phyloP scores from a whole-genome alignment of 441 rosid genomes.

The Hypseocharis bilobata region DNA sequence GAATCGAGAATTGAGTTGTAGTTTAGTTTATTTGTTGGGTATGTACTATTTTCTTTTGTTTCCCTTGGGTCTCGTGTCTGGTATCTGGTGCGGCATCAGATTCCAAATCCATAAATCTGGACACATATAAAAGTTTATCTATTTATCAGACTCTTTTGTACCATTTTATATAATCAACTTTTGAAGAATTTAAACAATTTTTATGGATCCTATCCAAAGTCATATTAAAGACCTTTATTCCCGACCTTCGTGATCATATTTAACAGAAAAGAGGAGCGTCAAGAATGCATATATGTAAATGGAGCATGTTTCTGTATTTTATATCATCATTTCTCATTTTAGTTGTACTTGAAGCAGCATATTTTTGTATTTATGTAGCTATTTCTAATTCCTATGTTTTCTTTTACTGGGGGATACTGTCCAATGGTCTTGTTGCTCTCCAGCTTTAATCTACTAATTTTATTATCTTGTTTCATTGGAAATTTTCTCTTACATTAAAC shows the following conservation, averaged over 20 bases:
- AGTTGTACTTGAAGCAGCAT: neutral
- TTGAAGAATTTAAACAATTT: neutral
- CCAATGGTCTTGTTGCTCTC: neutral
- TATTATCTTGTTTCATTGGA: slow-evolving; percentile 1
- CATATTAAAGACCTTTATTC: neutral
- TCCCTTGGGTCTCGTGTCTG: too few relatives aligned
- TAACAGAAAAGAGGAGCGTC: neutral
- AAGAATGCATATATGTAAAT: neutral
- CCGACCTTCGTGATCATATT: neutral
- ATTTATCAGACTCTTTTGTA: neutral
- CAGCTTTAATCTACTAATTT: neutral
- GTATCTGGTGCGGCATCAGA: too few relatives aligned
- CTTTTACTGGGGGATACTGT: neutral
- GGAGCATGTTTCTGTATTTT: neutral
- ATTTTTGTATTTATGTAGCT: neutral
- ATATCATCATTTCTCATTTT: neutral
- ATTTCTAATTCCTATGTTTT: neutral
- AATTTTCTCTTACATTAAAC: slow-evolving; percentile 3
- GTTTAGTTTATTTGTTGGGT: too few relatives aligned
- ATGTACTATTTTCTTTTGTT: too few relatives aligned
- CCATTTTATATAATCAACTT: neutral
- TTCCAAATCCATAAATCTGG: neutral
- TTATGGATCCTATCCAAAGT: neutral
- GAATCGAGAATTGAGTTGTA: too few relatives aligned
- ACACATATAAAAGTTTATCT: neutral